phyloP scores from a whole-genome alignment of 2,329 filamentous ascomycete species.

The Ilyonectria robusta region DNA sequence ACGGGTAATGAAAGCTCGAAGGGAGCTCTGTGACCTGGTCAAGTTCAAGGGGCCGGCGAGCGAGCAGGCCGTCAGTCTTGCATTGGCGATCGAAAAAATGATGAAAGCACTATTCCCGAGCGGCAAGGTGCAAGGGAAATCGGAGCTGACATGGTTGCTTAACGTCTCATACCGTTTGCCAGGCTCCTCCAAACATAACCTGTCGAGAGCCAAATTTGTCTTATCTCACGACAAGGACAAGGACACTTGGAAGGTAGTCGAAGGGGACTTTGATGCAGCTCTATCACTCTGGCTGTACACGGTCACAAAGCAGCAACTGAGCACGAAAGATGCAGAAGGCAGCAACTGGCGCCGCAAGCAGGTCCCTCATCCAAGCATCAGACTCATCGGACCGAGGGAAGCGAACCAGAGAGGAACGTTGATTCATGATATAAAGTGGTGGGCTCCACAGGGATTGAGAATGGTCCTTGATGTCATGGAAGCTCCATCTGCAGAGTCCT shows the following conservation, averaged over 20 bases:
- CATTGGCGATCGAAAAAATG: not conserved
- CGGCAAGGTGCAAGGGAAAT: not conserved
- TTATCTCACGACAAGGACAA: not conserved
- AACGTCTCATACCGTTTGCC: not conserved
- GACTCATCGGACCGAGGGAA: not conserved
- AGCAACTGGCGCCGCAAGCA: not conserved
- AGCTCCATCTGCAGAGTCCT: not conserved
- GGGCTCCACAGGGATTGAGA: not conserved
- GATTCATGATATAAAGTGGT: conserved; percentile 1
- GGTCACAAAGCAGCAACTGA: not conserved
- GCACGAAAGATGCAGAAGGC: not conserved
- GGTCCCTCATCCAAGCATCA: not conserved
- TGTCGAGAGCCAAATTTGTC: not conserved
- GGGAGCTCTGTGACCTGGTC: not conserved
- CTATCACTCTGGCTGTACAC: conserved; percentile 8
- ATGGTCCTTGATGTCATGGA: not conserved
- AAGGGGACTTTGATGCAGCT: not conserved
- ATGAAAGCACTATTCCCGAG: not conserved
- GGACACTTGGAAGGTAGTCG: not conserved
- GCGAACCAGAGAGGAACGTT: not conserved
- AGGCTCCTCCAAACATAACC: not conserved
- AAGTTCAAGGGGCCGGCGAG: not conserved
- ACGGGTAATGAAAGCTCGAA: not conserved
- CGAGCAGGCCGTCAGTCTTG: not conserved
- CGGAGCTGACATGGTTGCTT: not conserved